These are phyloP conservation scores for Pseudisothecium myosuroides DNA, from an alignment of 225 moss, liverwort and hornwort genomes.

Conservation along the genomic window DNA sequence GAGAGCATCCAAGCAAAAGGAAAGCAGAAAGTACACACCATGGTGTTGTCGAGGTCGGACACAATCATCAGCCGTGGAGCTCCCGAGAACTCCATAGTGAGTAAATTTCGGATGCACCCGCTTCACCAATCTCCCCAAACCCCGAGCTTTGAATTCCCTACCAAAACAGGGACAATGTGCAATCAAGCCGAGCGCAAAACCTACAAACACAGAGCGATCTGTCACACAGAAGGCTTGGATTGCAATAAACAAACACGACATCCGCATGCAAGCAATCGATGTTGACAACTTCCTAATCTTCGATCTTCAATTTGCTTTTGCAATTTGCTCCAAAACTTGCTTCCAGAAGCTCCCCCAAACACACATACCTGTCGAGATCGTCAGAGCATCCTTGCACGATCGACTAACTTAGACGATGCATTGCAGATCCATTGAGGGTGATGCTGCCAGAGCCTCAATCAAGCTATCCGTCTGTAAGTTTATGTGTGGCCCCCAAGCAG, in stretches of 20 bases:
- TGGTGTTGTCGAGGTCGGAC: constrained; percentile 95
- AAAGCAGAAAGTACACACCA: constrained; percentile 27
- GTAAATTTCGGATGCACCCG: neutral
- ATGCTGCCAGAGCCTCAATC: neutral
- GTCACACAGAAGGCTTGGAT: neutral
- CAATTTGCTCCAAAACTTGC: neutral
- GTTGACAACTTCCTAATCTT: neutral
- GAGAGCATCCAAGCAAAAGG: neutral
- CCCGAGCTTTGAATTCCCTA: neutral
- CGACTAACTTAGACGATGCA: neutral
- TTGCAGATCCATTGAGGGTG: neutral
- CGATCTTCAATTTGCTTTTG: neutral
- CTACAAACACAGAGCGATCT: neutral
- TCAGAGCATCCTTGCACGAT: neutral
- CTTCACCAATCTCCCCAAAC: neutral
- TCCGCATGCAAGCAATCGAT: neutral
- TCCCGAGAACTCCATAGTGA: constrained; percentile 40
- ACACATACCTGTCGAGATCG: neutral
- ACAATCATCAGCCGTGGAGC: constrained; percentile 81
- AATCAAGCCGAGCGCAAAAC: neutral
- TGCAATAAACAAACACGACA: neutral
- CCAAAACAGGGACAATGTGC: neutral
- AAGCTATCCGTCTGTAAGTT: neutral
- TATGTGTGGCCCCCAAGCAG: neutral
- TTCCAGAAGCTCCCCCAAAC: neutral